A percentile compares a stretch with the other conserved stretches of the same genome.
Evolutionary conservation across 2,329 filamentous ascomycete genomes (phyloP).

Genomic region (Coniochaeta prunicola): DNA sequence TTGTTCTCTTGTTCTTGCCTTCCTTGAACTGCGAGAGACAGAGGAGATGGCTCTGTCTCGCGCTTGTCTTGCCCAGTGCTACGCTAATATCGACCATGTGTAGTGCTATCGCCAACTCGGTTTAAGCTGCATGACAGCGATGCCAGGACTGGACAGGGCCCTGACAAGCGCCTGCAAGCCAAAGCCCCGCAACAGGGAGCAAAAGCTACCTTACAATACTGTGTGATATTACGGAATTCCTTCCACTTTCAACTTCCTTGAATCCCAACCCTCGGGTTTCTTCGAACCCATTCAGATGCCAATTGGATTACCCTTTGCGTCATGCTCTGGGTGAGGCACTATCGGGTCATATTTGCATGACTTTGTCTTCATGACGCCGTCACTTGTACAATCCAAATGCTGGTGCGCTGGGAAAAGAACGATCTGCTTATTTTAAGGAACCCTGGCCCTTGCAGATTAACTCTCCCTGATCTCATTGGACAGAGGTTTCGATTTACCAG

Average conservation of each 20-base stretch:
- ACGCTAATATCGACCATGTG: conserved; percentile 1
- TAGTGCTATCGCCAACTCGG: background rate
- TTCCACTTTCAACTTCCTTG: background rate
- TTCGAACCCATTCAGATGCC: background rate
- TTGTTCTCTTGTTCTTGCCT: no score
- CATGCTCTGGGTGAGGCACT: background rate
- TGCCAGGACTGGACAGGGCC: background rate
- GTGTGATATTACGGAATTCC: background rate
- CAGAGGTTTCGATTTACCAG: background rate
- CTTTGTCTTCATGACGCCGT: background rate
- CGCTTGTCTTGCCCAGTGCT: background rate
- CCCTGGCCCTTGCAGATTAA: background rate
- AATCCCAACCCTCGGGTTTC: background rate
- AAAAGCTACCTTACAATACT: no score
- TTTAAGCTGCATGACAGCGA: background rate
- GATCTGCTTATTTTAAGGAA: conserved; percentile 4
- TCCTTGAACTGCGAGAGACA: no score
- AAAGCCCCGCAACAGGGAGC: background rate
- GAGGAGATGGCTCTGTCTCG: background rate
- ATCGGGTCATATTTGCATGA: background rate
- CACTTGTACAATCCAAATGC: background rate
- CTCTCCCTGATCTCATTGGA: background rate
- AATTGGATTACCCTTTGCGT: background rate
- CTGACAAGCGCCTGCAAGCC: background rate
- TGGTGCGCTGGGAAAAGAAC: background rate